These are phyloP conservation scores for Eragrostis nindensis DNA, from an alignment of 176 grass and related monocot genomes.

Conservation along the genomic window DNA sequence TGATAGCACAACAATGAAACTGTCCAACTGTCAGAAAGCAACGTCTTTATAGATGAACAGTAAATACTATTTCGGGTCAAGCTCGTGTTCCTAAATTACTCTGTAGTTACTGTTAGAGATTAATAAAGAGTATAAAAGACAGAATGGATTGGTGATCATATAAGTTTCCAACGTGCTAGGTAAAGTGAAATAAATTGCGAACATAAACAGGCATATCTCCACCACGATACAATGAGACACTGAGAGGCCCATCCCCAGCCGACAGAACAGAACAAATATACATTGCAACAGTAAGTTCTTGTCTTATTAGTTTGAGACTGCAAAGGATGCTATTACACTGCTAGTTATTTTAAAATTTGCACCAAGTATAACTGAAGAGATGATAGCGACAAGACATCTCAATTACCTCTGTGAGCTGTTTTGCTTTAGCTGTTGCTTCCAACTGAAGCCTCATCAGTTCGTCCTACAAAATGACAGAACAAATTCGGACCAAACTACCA, in stretches of 20 bases:
- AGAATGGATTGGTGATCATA: slow-evolving; percentile 8
- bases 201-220: not conserved
- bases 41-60: slow-evolving; percentile 9
- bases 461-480: slow-evolving; percentile 56
- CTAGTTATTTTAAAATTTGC: not conserved
- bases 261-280: not conserved
- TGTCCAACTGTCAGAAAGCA: not conserved
- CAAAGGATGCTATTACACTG: not conserved
- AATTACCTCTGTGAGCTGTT: slow-evolving; percentile 79
- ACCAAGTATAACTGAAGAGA: not conserved
- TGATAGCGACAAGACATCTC: slow-evolving; percentile 1
- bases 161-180: not conserved
- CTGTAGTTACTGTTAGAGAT: not conserved
- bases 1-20: not conserved
- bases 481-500: slow-evolving; percentile 22
- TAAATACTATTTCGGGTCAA: slow-evolving; percentile 3
- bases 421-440: slow-evolving; percentile 77
- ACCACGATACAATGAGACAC: not conserved
- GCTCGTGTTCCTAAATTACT: not conserved
- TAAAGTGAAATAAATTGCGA: slow-evolving; percentile 6
- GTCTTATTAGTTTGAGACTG: not conserved
- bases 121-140: not conserved
- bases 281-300: not conserved
- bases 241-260: not conserved
- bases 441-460: slow-evolving; percentile 84